Evolutionary conservation across 139 green algal species (phyloP), one percentile per base, ranked within the genome.

Genomic region (Tetratostichococcus sp.): DNA sequence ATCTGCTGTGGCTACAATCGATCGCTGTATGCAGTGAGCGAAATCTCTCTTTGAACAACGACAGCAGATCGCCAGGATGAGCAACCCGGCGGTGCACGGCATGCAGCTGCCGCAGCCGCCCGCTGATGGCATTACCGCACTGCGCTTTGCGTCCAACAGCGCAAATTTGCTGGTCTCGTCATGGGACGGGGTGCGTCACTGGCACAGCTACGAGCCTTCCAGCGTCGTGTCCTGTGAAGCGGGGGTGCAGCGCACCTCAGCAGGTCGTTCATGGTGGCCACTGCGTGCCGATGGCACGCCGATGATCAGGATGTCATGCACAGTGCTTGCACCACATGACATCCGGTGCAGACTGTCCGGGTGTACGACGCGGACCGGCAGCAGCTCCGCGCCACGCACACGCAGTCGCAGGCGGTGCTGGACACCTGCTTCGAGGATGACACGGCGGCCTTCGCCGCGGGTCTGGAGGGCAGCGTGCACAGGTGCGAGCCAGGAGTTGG

Each of bases 351-450:
- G 83, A 84, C 67, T 0, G 72, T 82, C 0, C 79, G 88, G 17
- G 39, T 97, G 17, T 96, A 97, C 67, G 91, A 96, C 43, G 80
- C 73, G 1, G 43, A 35, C 0, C 58, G 73, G 2, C 74, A 83
- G 34, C 43, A 31, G 19, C 59, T 85, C 14, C 79, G 79, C 25
- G 82, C 74, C 35, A 88, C 72, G 1, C 88, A 83, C 67, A 23
- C 35, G 4, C 84, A 87, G n/a, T 65, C 72, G 4, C 82, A 84
- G 0, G 92, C 92, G 0, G 70, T 95, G 33, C 81, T 97, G 57
- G 91, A 95, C 73, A 85, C 82, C 5, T 79, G 71, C 30, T 94
- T 95, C 67, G 81, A 89, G 30, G 83, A 84, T 31, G 80, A 93
- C 23, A 75, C 39, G 21, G 76, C 69, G 11, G 80, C 80, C 0